A percentile compares a stretch with the other conserved stretches of the same genome.
phyloP scores from a whole-genome alignment of 805 yeast genomes.

The Ogataea siamensis region DNA sequence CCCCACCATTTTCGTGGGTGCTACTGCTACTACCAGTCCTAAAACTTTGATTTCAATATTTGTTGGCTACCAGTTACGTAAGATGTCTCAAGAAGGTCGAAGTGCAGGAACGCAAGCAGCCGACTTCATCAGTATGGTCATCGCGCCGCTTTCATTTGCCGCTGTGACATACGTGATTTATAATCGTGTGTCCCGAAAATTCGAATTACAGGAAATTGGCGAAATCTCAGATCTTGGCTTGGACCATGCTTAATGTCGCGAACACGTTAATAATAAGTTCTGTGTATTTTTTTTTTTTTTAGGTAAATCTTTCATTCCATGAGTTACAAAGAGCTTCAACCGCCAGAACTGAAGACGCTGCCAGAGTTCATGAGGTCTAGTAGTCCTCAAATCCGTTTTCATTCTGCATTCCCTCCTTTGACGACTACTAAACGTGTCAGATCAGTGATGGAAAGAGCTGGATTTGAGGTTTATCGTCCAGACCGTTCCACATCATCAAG shows the following conservation, averaged over 20 bases:
- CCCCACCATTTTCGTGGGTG: conserved; percentile 58
- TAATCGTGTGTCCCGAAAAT: conserved; percentile 2
- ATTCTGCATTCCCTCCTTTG: conserved; percentile 69
- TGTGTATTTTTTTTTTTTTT: conserved; percentile 1
- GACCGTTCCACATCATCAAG: conserved; percentile 11
- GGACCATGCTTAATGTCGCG: conserved; percentile 8
- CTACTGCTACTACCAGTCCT: conserved; percentile 77
- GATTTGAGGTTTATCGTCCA: conserved; percentile 59
- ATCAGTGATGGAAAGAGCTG: conserved; percentile 80
- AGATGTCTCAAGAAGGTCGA: conserved; percentile 60
- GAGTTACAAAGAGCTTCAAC: conserved; percentile 17
- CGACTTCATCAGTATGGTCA: conserved; percentile 57
- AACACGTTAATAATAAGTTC: neutral
- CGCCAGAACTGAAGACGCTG: conserved; percentile 28
- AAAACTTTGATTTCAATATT: conserved; percentile 74
- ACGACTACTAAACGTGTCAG: conserved; percentile 58
- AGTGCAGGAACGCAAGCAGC: conserved; percentile 45
- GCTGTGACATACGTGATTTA: conserved; percentile 35
- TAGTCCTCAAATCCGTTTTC: conserved; percentile 35
- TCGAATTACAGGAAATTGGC: neutral
- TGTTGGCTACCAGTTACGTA: conserved; percentile 71
- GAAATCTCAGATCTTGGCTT: conserved; percentile 3
- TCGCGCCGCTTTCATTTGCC: conserved; percentile 55
- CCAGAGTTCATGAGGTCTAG: conserved; percentile 35
- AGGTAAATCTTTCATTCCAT: conserved; percentile 4